Conservation (phyloP, 2,329 filamentous ascomycete species). For the Grosmannia clavigera region DNA sequence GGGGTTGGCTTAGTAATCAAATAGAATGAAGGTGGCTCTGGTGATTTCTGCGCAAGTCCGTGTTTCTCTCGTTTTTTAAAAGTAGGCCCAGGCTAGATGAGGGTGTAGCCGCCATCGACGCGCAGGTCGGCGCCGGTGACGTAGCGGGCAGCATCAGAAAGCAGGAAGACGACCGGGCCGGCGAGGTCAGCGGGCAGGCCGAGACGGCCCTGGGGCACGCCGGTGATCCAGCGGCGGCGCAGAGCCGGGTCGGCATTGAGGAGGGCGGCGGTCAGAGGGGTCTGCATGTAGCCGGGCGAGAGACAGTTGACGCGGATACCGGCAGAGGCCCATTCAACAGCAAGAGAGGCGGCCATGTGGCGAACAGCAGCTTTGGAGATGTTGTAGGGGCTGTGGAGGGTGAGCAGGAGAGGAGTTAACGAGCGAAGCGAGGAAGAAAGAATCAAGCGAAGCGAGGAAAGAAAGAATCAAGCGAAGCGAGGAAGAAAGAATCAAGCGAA, state of each 20-base stretch:
- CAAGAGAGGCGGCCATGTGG: conserved; percentile 75
- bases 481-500: too few relatives aligned
- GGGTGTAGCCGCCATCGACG: conserved; percentile 82
- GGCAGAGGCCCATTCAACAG: conserved; percentile 84
- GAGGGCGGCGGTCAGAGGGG: conserved; percentile 88
- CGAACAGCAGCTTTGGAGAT: conserved; percentile 84
- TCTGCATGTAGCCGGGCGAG: conserved; percentile 92
- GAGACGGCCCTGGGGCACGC: conserved; percentile 92
- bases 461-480: too few relatives aligned
- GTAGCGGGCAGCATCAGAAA: conserved; percentile 67
- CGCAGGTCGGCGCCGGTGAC: conserved; percentile 62
- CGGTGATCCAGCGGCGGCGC: conserved; percentile 77
- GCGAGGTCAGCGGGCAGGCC: conserved; percentile 83
- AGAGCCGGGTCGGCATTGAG: conserved; percentile 86
- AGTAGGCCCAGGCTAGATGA: conserved; percentile 38
- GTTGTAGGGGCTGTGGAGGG: conserved; percentile 58
- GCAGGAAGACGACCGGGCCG: conserved; percentile 79
- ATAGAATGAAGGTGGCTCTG: background rate
- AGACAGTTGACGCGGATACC: conserved; percentile 93
- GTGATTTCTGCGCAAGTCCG: background rate
- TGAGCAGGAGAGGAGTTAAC: background rate
- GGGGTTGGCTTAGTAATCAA: background rate
- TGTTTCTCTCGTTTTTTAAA: background rate
- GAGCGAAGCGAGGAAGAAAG: background rate
- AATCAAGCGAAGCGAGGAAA: background rate